Evolutionary conservation across 306 rosid genomes (phyloP).

Genomic region (Potentilla sterilis): DNA sequence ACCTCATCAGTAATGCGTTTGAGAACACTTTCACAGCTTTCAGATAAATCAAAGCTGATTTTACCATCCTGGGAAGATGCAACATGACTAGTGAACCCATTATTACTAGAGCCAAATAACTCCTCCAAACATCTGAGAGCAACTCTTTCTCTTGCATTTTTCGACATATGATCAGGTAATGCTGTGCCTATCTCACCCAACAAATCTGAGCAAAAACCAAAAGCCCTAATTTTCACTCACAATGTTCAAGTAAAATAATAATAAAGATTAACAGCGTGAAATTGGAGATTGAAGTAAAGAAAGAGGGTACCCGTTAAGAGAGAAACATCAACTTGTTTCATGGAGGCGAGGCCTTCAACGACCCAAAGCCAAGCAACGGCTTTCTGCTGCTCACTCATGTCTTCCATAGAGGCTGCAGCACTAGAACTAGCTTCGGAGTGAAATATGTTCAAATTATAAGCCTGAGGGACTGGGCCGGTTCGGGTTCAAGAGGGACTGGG

Average conservation of each 20-base stretch:
- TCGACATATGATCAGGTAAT: constrained; percentile 28
- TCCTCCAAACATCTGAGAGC: constrained; percentile 73
- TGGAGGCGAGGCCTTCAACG: constrained; percentile 59
- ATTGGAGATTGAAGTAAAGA: neutral
- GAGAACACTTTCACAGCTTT: constrained; percentile 49
- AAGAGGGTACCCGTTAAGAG: constrained; percentile 41
- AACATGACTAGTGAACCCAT: constrained; percentile 15
- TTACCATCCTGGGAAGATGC: constrained; percentile 38
- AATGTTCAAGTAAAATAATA: neutral
- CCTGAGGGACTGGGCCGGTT: too few relatives aligned
- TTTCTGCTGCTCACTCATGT: constrained; percentile 29
- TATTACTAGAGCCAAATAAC: constrained; percentile 24
- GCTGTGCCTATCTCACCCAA: constrained; percentile 45
- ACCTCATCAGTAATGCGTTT: constrained; percentile 49
- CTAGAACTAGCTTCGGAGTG: constrained; percentile 1
- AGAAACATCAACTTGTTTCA: constrained; percentile 30
- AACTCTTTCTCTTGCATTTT: constrained; percentile 52
- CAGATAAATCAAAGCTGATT: constrained; percentile 43
- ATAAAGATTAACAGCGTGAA: neutral
- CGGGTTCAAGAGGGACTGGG: too few relatives aligned
- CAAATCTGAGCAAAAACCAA: constrained; percentile 37
- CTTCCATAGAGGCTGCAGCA: constrained; percentile 28
- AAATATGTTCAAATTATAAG: too few relatives aligned
- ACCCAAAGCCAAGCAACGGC: constrained; percentile 62
- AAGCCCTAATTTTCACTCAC: neutral